These are phyloP conservation scores for Dothidotthia symphoricarpi DNA, from an alignment of 2,329 filamentous ascomycete genomes.

Conservation along the genomic window DNA sequence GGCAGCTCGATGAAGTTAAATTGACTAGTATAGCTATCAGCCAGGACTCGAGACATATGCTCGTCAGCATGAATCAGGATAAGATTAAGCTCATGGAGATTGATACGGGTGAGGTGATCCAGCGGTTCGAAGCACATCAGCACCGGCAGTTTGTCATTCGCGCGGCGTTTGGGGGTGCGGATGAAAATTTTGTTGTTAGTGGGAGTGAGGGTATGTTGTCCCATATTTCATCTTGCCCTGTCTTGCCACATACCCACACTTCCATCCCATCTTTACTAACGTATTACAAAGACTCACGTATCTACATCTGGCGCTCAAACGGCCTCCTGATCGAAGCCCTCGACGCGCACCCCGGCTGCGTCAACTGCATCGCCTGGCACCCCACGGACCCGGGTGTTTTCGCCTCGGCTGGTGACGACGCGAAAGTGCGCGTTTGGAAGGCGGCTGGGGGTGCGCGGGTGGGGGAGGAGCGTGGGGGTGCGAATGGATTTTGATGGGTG, in stretches of 20 bases:
- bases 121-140: conserved; percentile 71
- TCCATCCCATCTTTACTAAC: background rate
- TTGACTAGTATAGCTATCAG: conserved; percentile 81
- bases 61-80: conserved; percentile 78
- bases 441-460: conserved; percentile 17
- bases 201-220: conserved; percentile 84
- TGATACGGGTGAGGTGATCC: conserved; percentile 66
- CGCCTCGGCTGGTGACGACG: conserved; percentile 87
- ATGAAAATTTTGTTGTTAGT: conserved; percentile 86
- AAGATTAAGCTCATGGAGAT: conserved; percentile 79
- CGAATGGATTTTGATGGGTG: conserved; percentile 26
- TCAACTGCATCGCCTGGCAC: conserved; percentile 89
- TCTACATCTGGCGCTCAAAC: conserved; percentile 90
- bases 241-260: too few relatives aligned
- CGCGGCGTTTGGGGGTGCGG: conserved; percentile 80
- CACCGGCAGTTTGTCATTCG: conserved; percentile 79
- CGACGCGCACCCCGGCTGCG: conserved; percentile 71
- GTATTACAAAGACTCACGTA: conserved; percentile 55
- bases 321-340: conserved; percentile 74
- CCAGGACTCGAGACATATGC: conserved; percentile 72
- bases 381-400: conserved; percentile 79
- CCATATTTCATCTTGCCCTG: too few relatives aligned
- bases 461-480: conserved; percentile 6
- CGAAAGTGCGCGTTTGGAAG: conserved; percentile 74
- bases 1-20: conserved; percentile 65